Percentiles rank a stretch among this genome's conserved stretches.
Conservation (phyloP, 768 basidiomycete species). For the Lyophyllum atratum region DNA sequence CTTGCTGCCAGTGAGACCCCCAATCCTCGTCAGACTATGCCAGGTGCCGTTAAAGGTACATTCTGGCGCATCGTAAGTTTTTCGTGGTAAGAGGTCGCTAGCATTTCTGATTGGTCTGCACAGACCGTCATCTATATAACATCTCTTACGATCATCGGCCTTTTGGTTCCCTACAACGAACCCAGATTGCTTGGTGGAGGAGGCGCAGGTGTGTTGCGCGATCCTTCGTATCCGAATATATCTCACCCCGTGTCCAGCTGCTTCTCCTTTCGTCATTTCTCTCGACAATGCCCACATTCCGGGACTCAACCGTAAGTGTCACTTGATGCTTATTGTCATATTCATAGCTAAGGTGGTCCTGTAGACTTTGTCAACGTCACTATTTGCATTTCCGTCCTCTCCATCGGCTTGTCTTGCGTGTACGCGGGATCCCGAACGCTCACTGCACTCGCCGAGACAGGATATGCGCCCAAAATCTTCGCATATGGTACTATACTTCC, state of each 20-base stretch:
- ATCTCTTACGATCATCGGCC: slow-evolving; percentile 44
- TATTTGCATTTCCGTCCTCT: slow-evolving; percentile 48
- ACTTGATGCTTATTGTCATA: neutral
- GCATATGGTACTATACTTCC: slow-evolving; percentile 28
- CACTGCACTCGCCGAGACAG: slow-evolving; percentile 47
- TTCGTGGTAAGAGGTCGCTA: neutral
- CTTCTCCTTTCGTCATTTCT: slow-evolving; percentile 48
- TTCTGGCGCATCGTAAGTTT: slow-evolving; percentile 49
- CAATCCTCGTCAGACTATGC: slow-evolving; percentile 45
- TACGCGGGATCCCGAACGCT: slow-evolving; percentile 48
- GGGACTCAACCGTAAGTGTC: slow-evolving; percentile 40
- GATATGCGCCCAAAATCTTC: slow-evolving; percentile 46
- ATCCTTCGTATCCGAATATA: neutral
- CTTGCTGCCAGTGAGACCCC: slow-evolving; percentile 49
- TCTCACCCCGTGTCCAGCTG: slow-evolving; percentile 19
- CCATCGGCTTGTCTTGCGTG: slow-evolving; percentile 46
- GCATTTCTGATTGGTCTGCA: neutral
- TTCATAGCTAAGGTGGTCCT: neutral
- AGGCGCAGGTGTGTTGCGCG: slow-evolving; percentile 29
- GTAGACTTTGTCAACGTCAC: slow-evolving; percentile 42
- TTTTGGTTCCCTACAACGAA: slow-evolving; percentile 39
- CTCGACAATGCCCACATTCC: slow-evolving; percentile 40
- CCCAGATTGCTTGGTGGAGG: slow-evolving; percentile 35
- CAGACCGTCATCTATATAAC: slow-evolving; percentile 47
- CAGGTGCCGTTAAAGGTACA: slow-evolving; percentile 46